Conservation (phyloP, 352 stramenopile species). For the Globisporangium irregulare region DNA sequence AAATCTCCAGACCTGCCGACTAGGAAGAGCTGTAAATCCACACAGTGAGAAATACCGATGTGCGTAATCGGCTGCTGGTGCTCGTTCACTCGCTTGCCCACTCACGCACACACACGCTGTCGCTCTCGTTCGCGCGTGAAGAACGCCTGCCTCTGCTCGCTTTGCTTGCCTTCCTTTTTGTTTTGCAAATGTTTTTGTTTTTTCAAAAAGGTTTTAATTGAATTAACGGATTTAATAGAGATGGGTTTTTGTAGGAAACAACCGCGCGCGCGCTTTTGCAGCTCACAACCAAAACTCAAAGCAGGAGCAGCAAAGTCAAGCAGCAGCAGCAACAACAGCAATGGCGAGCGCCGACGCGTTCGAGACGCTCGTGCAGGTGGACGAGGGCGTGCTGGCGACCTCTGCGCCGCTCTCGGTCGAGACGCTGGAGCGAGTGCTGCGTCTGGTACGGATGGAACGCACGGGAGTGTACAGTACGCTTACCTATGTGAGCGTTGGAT, state of each 20-base stretch:
- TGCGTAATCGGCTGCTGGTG: not conserved
- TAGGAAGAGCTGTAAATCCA: not conserved
- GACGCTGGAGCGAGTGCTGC: slow-evolving; percentile 45
- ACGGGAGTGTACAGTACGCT: too few relatives aligned
- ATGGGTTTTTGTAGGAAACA: too few relatives aligned
- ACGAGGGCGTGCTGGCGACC: slow-evolving; percentile 62
- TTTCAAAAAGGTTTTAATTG: too few relatives aligned
- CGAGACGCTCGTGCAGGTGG: slow-evolving; percentile 59
- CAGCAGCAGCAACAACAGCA: not conserved
- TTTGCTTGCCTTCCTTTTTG: not conserved
- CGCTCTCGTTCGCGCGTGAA: not conserved
- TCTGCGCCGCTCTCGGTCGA: slow-evolving; percentile 47
- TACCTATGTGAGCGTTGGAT: not conserved
- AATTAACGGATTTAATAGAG: too few relatives aligned
- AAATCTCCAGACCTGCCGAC: too few relatives aligned
- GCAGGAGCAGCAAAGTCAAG: not conserved
- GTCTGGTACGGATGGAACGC: slow-evolving; percentile 26
- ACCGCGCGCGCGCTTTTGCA: not conserved
- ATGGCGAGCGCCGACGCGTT: slow-evolving; percentile 32
- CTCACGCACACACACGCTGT: not conserved
- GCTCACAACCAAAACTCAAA: not conserved
- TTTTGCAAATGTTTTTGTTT: too few relatives aligned
- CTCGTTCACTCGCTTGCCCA: not conserved
- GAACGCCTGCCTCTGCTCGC: not conserved
- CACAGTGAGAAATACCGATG: not conserved